A percentile compares a stretch with the other conserved stretches of the same genome.
phyloP scores from a whole-genome alignment of 2,329 filamentous ascomycete species.

The Pseudogymnoascus sp. region DNA sequence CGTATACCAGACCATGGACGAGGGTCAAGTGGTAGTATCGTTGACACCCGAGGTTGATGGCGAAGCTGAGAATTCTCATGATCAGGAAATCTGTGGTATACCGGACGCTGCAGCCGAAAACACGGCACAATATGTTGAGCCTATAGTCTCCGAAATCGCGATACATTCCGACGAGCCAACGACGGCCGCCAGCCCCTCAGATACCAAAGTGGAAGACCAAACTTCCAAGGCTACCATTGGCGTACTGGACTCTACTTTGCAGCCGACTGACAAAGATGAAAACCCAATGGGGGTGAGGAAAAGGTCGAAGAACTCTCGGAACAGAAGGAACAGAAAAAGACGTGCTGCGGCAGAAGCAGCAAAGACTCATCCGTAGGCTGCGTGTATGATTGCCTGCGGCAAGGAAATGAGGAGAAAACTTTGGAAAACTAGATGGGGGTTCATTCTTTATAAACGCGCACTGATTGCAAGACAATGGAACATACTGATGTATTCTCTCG shows the following conservation, averaged over 20 bases:
- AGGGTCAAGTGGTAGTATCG: neutral
- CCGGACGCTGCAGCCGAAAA: neutral
- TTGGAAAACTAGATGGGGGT: neutral
- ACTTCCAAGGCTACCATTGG: neutral
- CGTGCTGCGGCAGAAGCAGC: neutral
- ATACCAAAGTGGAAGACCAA: neutral
- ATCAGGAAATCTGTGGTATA: neutral
- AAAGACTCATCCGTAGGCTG: neutral
- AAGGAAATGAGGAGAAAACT: neutral
- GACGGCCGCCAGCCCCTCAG: neutral
- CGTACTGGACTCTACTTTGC: neutral
- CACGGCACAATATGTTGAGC: neutral
- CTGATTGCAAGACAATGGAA: neutral
- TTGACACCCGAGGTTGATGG: neutral
- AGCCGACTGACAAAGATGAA: neutral
- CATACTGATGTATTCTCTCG: slow-evolving; percentile 1
- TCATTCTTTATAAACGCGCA: neutral
- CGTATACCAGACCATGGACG: neutral
- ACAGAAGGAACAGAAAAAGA: neutral
- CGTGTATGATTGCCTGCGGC: neutral
- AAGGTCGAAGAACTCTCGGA: neutral
- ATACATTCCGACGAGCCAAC: neutral
- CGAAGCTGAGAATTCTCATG: neutral
- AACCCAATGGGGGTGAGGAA: neutral
- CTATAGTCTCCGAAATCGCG: neutral